Percentiles rank a stretch among this genome's conserved stretches.
These are phyloP conservation scores for sorghum (Sorghum bicolor) DNA, from an alignment of 176 grass and related monocot species.

Conservation along the genomic window DNA sequence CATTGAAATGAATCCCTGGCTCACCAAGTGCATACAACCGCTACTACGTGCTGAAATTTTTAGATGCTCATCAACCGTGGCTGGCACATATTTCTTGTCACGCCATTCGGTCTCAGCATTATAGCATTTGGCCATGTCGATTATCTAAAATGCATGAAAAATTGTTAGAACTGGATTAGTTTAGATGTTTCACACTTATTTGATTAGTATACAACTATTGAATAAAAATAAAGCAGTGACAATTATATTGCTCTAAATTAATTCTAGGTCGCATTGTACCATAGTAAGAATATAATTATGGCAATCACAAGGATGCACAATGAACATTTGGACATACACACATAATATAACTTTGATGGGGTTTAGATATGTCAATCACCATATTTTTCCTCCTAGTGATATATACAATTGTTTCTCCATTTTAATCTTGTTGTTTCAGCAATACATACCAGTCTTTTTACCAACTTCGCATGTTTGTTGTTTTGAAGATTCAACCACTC, in stretches of 20 bases:
- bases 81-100: conserved; percentile 10
- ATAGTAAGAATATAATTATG: neutral
- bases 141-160: neutral
- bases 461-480: neutral
- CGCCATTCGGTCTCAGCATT: conserved; percentile 13
- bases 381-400: neutral
- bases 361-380: too few species aligned
- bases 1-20: neutral
- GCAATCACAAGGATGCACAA: neutral
- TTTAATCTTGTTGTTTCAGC: neutral
- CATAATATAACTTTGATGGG: neutral
- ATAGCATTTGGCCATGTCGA: conserved; percentile 5
- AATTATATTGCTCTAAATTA: neutral
- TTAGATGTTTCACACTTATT: neutral
- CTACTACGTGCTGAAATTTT: neutral
- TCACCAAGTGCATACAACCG: conserved; percentile 15
- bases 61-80: conserved; percentile 6
- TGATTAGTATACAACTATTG: neutral
- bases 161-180: too few species aligned
- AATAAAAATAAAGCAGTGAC: neutral
- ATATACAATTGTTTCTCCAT: neutral
- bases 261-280: neutral
- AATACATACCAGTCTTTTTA: neutral
- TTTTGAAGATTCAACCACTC: conserved; percentile 15
- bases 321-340: neutral